phyloP scores from a whole-genome alignment of 2,329 filamentous ascomycete species.

The Pyrenochaeta sp. region DNA sequence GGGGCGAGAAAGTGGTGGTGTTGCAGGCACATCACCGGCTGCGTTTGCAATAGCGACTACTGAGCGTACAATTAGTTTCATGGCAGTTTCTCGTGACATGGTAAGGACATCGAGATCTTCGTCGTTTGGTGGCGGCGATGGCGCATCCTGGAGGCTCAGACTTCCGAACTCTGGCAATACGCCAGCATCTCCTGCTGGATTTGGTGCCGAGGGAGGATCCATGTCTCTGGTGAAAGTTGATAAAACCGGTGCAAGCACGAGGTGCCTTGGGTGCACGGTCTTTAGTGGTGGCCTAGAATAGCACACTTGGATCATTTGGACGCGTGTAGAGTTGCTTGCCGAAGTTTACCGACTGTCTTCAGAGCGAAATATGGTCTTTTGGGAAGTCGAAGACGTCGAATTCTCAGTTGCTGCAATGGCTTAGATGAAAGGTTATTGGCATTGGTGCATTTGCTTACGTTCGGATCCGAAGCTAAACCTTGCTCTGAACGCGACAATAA shows the following conservation, averaged over 20 bases:
- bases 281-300: slow-evolving; percentile 38
- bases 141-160: slow-evolving; percentile 45
- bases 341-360: slow-evolving; percentile 31
- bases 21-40: slow-evolving; percentile 81
- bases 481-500: slow-evolving; percentile 4
- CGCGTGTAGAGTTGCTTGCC: slow-evolving; percentile 25
- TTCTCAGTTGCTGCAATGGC: slow-evolving; percentile 4
- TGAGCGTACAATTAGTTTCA: slow-evolving; percentile 76
- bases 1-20: slow-evolving; percentile 72
- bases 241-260: slow-evolving; percentile 35
- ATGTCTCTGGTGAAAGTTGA: slow-evolving; percentile 26
- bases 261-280: slow-evolving; percentile 40
- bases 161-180: slow-evolving; percentile 48
- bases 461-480: slow-evolving; percentile 7
- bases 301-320: slow-evolving; percentile 47
- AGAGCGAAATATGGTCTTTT: slow-evolving; percentile 11
- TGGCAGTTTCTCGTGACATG: slow-evolving; percentile 75
- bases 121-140: slow-evolving; percentile 50
- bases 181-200: slow-evolving; percentile 52
- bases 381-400: slow-evolving; percentile 7
- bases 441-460: slow-evolving; percentile 9
- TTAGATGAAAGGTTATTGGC: slow-evolving; percentile 3
- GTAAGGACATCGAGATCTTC: slow-evolving; percentile 73
- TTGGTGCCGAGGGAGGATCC: slow-evolving; percentile 50
- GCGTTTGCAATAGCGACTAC: slow-evolving; percentile 69